Evolutionary conservation across 768 basidiomycete genomes (phyloP).

Genomic region (Gyrodon lividus): DNA sequence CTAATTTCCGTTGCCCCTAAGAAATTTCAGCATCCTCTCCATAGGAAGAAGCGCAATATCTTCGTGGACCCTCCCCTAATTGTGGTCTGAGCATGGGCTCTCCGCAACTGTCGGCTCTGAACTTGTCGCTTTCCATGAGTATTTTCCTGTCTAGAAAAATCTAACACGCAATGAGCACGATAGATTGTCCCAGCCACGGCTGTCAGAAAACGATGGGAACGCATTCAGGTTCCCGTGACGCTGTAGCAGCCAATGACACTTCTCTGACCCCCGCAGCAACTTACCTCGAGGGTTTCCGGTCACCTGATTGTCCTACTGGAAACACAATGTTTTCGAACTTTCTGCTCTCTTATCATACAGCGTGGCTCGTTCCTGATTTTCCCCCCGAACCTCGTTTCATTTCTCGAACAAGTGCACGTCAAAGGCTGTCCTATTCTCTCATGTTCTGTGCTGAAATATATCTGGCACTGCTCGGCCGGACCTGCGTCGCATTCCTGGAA

Average conservation of each 20-base stretch:
- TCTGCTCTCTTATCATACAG: conserved; percentile 17
- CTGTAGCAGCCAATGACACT: not conserved
- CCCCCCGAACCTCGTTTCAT: conserved; percentile 2
- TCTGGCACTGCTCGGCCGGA: not conserved
- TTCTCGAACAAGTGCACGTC: conserved; percentile 10
- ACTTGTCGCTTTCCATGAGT: not conserved
- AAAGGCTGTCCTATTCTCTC: not conserved
- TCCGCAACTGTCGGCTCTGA: no score
- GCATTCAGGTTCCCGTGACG: not conserved
- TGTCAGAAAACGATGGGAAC: not conserved
- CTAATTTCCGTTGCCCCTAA: no score
- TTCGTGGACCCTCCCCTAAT: no score
- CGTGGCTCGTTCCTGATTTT: not conserved
- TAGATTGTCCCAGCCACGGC: not conserved
- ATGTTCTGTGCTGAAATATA: conserved; percentile 14
- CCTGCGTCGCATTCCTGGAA: conserved; percentile 5
- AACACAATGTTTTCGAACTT: conserved; percentile 12
- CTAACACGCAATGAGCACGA: not conserved
- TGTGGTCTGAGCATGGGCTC: no score
- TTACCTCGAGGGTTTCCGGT: not conserved
- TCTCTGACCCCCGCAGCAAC: not conserved
- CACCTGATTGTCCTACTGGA: conserved; percentile 11
- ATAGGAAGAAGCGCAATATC: no score
- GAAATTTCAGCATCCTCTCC: no score
- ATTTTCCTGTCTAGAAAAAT: not conserved